Evolutionary conservation across 495 filamentous ascomycete species (phyloP).

Genomic region (Extremus antarcticus): DNA sequence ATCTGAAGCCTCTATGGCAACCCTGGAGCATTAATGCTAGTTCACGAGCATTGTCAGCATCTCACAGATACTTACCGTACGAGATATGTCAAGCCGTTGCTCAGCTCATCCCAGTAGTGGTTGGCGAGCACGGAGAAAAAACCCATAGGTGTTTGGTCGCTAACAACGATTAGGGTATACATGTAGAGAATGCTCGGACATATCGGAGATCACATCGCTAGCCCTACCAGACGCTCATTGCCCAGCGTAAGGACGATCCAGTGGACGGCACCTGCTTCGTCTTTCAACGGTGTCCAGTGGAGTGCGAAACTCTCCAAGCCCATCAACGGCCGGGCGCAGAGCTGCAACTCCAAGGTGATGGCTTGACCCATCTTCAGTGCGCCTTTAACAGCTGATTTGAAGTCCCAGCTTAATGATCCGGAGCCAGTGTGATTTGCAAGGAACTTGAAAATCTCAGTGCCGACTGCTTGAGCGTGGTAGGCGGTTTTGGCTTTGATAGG

Average conservation of each 20-base stretch:
- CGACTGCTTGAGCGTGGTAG: conserved; percentile 25
- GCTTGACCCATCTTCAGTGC: conserved; percentile 33
- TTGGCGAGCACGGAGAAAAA: too few relatives aligned
- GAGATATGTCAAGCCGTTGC: too few relatives aligned
- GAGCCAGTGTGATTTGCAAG: conserved; percentile 32
- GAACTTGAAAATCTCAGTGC: conserved; percentile 41
- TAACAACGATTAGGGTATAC: too few relatives aligned
- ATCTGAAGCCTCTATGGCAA: too few relatives aligned
- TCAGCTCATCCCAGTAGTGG: too few relatives aligned
- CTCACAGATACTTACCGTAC: too few relatives aligned
- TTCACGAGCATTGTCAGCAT: too few relatives aligned
- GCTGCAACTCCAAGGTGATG: conserved; percentile 33
- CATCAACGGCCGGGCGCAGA: conserved; percentile 26
- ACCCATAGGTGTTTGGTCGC: too few relatives aligned
- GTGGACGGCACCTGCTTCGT: conserved; percentile 35
- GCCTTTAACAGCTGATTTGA: conserved; percentile 32
- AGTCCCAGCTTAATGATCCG: conserved; percentile 25
- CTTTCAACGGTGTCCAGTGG: conserved; percentile 46
- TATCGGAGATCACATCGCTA: neutral
- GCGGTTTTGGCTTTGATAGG: conserved; percentile 29
- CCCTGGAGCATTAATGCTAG: too few relatives aligned
- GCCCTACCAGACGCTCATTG: conserved; percentile 1
- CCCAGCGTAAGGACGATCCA: conserved; percentile 38
- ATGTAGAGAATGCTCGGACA: neutral
- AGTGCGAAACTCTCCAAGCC: conserved; percentile 37